phyloP scores from a whole-genome alignment of 345 rosid species.

The Murraya paniculata region DNA sequence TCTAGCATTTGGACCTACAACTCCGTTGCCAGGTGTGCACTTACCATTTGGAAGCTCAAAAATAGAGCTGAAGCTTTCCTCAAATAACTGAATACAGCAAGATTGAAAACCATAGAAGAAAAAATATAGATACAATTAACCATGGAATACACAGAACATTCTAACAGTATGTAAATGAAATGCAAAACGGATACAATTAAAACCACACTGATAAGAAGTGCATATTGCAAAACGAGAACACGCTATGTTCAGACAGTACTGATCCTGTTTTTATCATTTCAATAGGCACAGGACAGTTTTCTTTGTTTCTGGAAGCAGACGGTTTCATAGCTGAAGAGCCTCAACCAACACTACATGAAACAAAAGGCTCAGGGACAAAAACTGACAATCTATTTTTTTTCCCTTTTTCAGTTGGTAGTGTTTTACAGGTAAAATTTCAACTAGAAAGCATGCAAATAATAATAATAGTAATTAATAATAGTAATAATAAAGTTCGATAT shows the following conservation, averaged over 20 bases:
- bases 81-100: conserved; percentile 11
- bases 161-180: not conserved
- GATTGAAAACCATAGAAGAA: not conserved
- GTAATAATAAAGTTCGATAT: too few relatives aligned
- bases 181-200: not conserved
- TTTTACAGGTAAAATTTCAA: not conserved
- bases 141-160: not conserved
- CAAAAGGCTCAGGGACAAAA: not conserved
- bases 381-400: too few relatives aligned
- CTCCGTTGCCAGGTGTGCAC: conserved; percentile 29
- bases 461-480: too few relatives aligned
- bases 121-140: not conserved
- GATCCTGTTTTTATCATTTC: not conserved
- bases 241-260: not conserved
- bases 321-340: not conserved
- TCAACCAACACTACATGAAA: not conserved
- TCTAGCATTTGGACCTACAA: conserved; percentile 29
- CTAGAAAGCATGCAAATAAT: not conserved
- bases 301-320: not conserved
- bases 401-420: too few relatives aligned
- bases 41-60: conserved; percentile 29
- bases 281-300: not conserved
- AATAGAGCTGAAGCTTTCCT: conserved; percentile 42
- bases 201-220: not conserved
- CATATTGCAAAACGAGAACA: not conserved